These are phyloP conservation scores for Penicillium thymicola DNA, from an alignment of 2,329 filamentous ascomycete genomes.

Conservation along the genomic window DNA sequence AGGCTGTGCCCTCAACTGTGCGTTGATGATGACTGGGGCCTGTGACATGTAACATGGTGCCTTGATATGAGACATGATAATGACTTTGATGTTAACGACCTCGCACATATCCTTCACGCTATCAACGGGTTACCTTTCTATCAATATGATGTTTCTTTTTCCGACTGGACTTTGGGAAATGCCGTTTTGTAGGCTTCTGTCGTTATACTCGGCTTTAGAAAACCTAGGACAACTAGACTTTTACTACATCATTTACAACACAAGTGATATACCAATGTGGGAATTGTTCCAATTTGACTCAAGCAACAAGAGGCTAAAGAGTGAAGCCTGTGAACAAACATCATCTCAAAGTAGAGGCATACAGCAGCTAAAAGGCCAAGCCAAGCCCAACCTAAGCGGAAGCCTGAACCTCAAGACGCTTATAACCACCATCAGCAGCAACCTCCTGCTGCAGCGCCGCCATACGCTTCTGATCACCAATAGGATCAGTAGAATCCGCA, in stretches of 20 bases:
- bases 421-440: slow-evolving; percentile 61
- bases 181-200: not conserved
- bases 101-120: not conserved
- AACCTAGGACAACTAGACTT: not conserved
- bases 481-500: slow-evolving; percentile 63
- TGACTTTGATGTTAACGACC: slow-evolving; percentile 6
- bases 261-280: not conserved
- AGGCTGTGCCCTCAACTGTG: not conserved
- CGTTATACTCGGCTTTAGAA: too few species aligned
- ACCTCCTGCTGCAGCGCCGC: slow-evolving; percentile 65
- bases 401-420: slow-evolving; percentile 32
- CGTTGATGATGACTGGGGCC: not conserved
- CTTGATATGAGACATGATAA: slow-evolving; percentile 10
- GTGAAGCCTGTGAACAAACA: slow-evolving; percentile 9
- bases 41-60: not conserved
- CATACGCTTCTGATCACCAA: slow-evolving; percentile 73
- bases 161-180: not conserved
- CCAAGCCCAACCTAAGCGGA: slow-evolving; percentile 20
- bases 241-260: not conserved
- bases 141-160: not conserved
- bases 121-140: too few species aligned
- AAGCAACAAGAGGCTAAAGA: slow-evolving; percentile 5
- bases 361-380: not conserved
- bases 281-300: not conserved
- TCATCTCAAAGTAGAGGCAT: not conserved